Base-by-base conservation (phyloP, 2,329 filamentous ascomycete species). In the Trichoderma lentiforme region DNA sequence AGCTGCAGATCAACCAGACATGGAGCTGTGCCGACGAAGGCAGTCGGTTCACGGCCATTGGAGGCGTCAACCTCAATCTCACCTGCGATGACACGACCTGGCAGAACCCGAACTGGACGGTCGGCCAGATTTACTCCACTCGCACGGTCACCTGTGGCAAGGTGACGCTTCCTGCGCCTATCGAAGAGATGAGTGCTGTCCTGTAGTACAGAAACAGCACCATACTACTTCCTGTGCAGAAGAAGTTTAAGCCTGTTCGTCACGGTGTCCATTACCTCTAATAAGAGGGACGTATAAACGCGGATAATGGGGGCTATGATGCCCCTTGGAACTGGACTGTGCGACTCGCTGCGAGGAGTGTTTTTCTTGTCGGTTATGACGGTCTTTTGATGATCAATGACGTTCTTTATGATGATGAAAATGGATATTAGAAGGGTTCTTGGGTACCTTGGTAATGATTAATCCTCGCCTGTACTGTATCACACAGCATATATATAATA, bases 1-100 rank as follows among this genome's bases (percentile, higher is more conserved):
- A 78, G 67, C 76, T 88, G 63, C 74, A 77, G 39, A 73, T 87
- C 73, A 85, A 85, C 78, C 85, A 88, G 80, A 84, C 81, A 4
- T 88, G 86, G 86, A 75, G 74, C 9, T 88, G 86, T 78, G 74
- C 75, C 58, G 82, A 83, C 34, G 83, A 86, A 72, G 77, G 77
- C 36, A 77, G 75, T 53, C 73, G 74, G 51, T 81, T 79, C 74
- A 76, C 73, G 58, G 79, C 79, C 53, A 65, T 75, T 53, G 80
- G 79, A 47, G 72, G 72, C 24, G 74, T 74, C 60, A 72, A 74
- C 14, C 75, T 81, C 30, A 70, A 78, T n/a, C 76, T 82, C 21
- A 43, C 72, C 7, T 82, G 80, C 77, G 32, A 73, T 15, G 78
- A 80, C 30, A 71, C 66, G 28, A 74, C 9, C 1, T 79, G 72